A percentile compares a stretch with the other conserved stretches of the same genome.
Evolutionary conservation across 1,284 basidiomycete species (phyloP).

Genomic region (Coniferiporia weirii): DNA sequence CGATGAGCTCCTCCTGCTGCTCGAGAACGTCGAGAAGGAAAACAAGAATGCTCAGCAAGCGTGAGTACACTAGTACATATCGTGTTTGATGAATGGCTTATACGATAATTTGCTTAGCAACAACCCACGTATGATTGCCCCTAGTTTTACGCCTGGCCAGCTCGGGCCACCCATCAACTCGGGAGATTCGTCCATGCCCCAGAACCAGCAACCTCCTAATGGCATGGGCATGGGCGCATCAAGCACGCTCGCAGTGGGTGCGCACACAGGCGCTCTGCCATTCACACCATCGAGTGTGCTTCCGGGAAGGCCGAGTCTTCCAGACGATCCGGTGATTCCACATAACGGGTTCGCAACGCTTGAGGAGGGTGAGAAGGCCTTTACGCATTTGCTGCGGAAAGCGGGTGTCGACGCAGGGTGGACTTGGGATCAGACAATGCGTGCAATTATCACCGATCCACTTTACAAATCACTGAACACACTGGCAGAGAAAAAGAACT

Average conservation of each 20-base stretch:
- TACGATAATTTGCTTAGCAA: not conserved
- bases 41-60: slow-evolving; percentile 31
- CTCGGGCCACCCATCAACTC: slow-evolving; percentile 9
- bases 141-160: slow-evolving; percentile 7
- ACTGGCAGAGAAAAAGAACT: slow-evolving; percentile 89
- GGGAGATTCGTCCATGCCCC: slow-evolving; percentile 14
- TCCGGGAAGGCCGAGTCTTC: slow-evolving; percentile 70
- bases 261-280: slow-evolving; percentile 50
- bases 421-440: slow-evolving; percentile 99
- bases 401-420: slow-evolving; percentile 87
- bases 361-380: slow-evolving; percentile 92
- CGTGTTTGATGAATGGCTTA: not conserved
- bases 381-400: slow-evolving; percentile 82
- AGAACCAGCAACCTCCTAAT: slow-evolving; percentile 14
- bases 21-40: slow-evolving; percentile 82
- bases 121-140: slow-evolving; percentile 14
- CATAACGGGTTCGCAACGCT: slow-evolving; percentile 82
- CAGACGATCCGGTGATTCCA: slow-evolving; percentile 80
- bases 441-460: slow-evolving; percentile 96
- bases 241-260: slow-evolving; percentile 5
- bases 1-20: slow-evolving; percentile 73
- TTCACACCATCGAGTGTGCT: slow-evolving; percentile 51
- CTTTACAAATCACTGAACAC: slow-evolving; percentile 93
- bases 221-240: slow-evolving; percentile 1
- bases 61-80: slow-evolving; percentile 1